Percentiles rank a stretch among this genome's conserved stretches.
phyloP scores from a whole-genome alignment of 306 rosid genomes.

The Carpinus fangiana region DNA sequence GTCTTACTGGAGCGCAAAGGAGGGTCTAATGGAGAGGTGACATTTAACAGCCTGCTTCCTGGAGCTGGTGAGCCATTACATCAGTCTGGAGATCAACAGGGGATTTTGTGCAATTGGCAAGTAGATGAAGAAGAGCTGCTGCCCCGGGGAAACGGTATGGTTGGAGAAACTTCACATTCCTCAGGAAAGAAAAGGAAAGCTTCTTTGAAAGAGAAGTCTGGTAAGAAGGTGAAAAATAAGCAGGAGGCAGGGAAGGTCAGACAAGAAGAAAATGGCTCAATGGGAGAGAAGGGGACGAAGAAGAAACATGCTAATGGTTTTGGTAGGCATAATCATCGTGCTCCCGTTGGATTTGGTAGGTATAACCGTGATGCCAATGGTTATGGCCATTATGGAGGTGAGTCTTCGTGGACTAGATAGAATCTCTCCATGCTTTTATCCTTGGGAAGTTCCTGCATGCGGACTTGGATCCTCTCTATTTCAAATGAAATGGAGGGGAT shows the following conservation, averaged over 20 bases:
- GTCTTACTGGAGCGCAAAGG: conserved; percentile 76
- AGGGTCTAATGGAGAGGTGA: conserved; percentile 64
- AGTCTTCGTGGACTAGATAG: conserved; percentile 35
- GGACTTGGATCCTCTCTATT: too few relatives aligned
- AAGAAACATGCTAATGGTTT: conserved; percentile 35
- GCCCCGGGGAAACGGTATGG: conserved; percentile 49
- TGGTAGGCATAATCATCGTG: conserved; percentile 29
- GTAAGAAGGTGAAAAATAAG: conserved; percentile 53
- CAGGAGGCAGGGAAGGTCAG: conserved; percentile 23
- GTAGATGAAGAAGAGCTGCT: conserved; percentile 73
- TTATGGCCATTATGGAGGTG: conserved; percentile 20
- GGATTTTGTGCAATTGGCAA: conserved; percentile 77
- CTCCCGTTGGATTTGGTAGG: conserved; percentile 31
- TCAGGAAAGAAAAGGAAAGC: conserved; percentile 64
- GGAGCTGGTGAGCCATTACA: conserved; percentile 83
- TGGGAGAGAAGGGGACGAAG: conserved; percentile 37
- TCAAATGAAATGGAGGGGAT: too few relatives aligned
- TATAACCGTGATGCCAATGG: conserved; percentile 29
- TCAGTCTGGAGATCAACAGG: conserved; percentile 42
- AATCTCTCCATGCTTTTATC: background rate
- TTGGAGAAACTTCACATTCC: conserved; percentile 38
- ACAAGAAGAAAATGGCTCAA: conserved; percentile 40
- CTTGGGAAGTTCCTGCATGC: background rate
- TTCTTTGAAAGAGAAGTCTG: conserved; percentile 39
- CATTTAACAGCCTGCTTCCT: conserved; percentile 79